Evolutionary conservation across 1,284 basidiomycete species (phyloP), one percentile per base, ranked within the genome.

Genomic region (Polyporus tsugae): DNA sequence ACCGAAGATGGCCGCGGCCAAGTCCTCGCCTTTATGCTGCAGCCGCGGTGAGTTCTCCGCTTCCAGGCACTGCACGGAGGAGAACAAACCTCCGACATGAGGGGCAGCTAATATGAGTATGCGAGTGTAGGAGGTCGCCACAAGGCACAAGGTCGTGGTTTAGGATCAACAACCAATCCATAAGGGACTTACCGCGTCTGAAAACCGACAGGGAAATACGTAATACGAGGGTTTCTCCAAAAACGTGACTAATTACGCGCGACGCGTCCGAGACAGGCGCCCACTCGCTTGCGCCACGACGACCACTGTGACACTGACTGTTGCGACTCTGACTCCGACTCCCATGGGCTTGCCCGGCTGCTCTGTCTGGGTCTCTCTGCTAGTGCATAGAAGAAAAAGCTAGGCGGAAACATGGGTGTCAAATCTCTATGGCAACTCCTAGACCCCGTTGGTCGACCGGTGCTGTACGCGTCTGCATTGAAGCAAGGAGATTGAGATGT

Each of bases 351-450:
- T 60, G 63, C 42, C 63, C 42, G 22, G 33, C 11, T 33, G n/a
- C 25, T 36, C 19, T 39, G 22, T 19, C 60, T 41, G 22, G 36
- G 35, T 62, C 62, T 61, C 42, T 60, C 41, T 22, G 42, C 58
- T 60, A 39, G 41, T 22, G 38, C 46, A 33, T 52, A 38, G 66
- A n/a, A 38, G 44, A 13, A 39, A 13, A 22, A 57, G 62, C 38
- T 4, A 33, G 11, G 22, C 41, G 4, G 15, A 46, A 69, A 57
- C 3, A 97, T 97, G 96, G 96, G 96, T 89, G 96, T 98, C 66
- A 97, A 97, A 81, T 96, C 95, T 49, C 84, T 98, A 70, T 98
- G 96, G 96, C 92, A 87, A 70, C 89, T 98, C n/a, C 84, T 98
- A 66, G 88, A 89, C 25, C 96, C 96, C 11, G 95, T 97, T 53